Conservation (phyloP, 371 early-diverging fungal species). For the Mucor ambiguus region DNA sequence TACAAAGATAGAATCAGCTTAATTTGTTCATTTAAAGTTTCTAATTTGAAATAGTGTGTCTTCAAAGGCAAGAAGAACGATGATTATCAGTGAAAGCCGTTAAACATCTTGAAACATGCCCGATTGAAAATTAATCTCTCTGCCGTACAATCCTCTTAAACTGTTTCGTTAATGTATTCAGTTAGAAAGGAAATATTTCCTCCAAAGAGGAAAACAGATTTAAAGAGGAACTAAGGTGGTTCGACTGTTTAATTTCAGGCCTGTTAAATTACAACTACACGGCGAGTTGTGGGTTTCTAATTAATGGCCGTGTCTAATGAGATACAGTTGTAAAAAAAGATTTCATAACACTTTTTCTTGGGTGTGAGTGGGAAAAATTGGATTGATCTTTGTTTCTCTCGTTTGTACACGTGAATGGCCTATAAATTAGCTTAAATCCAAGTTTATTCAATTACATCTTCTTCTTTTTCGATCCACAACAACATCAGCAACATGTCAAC, state of each 20-base stretch:
- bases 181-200: constrained; percentile 28
- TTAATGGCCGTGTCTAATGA: neutral
- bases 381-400: neutral
- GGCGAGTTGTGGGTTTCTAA: constrained; percentile 9
- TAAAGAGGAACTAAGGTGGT: neutral
- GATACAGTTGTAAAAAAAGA: neutral
- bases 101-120: constrained; percentile 14
- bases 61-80: constrained; percentile 12
- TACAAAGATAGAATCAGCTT: neutral
- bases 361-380: constrained; percentile 5
- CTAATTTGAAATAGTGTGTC: neutral
- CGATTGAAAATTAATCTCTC: constrained; percentile 23
- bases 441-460: neutral
- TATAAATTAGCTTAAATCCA: neutral
- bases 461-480: neutral
- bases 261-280: neutral
- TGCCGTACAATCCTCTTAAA: constrained; percentile 32
- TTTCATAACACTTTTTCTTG: neutral
- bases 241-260: neutral
- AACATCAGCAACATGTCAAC: constrained; percentile 9
- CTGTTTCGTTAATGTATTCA: constrained; percentile 14
- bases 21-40: neutral
- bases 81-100: neutral
- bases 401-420: neutral
- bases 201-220: constrained; percentile 21